Base-by-base conservation (phyloP, 768 basidiomycete species). In the Trametes meyenii region DNA sequence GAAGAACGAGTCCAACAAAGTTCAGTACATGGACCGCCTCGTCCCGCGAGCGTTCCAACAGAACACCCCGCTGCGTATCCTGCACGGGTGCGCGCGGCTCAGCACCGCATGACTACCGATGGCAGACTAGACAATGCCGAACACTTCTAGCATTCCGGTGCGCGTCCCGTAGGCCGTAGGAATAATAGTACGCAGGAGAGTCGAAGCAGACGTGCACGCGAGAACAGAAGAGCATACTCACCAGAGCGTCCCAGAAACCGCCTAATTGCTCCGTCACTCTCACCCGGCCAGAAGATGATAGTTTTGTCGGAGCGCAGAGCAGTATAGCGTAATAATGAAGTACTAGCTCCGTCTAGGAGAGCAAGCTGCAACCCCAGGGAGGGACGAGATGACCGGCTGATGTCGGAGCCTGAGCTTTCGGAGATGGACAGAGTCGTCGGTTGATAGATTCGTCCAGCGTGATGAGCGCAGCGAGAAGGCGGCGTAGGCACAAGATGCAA, bases 361-460 rank as follows among this genome's bases (percentile, higher is more conserved):
- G 36, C 19, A 14, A 16, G 51, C 51, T 5, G 51, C 51, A 14
- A 36, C 6, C 16, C 33, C 5, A 11, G 21, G 51, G 12, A 36
- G 17, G 51, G 39, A 24, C 8, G 51, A 23, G 38, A 23, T 19
- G 44, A 46, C 45, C 46, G 55, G 14, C 45, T 46, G 55, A 56
- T 39, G 45, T 48, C 46, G 55, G 45, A 55, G 44, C 35, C 39
- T 33, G 14, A 14, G 50, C 16, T 33, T 36, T 23, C 26, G 48
- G 24, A 49, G 35, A 35, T 33, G 50, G 44, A 11, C n/a, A 21
- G 19, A 21, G 45, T 36, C 43, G 38, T 45, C 46, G 36, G 33
- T 56, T 46, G 55, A 56, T 39, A 56, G 46, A 56, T 56, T 21
- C 55, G 19, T 8, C 42, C 24, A 39, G 8, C 10, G 13, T 56